Evolutionary conservation across 257 asterid species (phyloP).

Genomic region (Lavandula angustifolia): DNA sequence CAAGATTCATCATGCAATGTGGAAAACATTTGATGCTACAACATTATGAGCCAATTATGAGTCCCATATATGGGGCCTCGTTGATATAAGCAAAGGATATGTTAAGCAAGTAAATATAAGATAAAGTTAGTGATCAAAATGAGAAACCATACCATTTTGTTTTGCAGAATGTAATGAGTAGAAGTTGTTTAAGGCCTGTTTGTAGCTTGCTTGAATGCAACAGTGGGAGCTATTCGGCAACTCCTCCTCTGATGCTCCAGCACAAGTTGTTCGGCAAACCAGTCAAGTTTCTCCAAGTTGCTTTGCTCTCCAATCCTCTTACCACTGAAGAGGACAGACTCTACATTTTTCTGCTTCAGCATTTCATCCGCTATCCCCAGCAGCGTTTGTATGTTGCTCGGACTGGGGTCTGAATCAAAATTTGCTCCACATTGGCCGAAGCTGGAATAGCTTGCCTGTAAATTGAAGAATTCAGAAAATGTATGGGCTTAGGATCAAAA

Average conservation of each 20-base stretch:
- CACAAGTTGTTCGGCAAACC: conserved; percentile 91
- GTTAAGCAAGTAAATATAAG: neutral
- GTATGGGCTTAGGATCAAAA: neutral
- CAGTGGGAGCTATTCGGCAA: conserved; percentile 96
- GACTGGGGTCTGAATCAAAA: conserved; percentile 73
- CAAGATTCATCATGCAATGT: conserved; percentile 22
- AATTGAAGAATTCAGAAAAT: conserved; percentile 19
- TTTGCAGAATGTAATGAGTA: conserved; percentile 9
- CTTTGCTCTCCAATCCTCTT: conserved; percentile 77
- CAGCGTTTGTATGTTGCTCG: conserved; percentile 61
- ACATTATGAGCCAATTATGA: conserved; percentile 14
- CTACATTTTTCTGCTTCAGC: conserved; percentile 89
- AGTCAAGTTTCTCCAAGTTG: conserved; percentile 82
- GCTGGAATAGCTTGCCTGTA: conserved; percentile 75
- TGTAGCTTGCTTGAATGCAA: conserved; percentile 83
- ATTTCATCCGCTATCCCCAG: conserved; percentile 75
- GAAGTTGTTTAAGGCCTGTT: conserved; percentile 40
- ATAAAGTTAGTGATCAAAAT: conserved; percentile 21
- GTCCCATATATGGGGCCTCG: conserved; percentile 28
- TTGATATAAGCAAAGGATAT: conserved; percentile 19
- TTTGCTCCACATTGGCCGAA: conserved; percentile 54
- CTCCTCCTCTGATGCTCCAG: conserved; percentile 96
- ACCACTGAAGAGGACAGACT: conserved; percentile 77
- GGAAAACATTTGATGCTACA: conserved; percentile 13
- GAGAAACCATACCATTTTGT: conserved; percentile 31